Base-by-base conservation (phyloP, 495 filamentous ascomycete genomes). In the Durotheca rogersii region DNA sequence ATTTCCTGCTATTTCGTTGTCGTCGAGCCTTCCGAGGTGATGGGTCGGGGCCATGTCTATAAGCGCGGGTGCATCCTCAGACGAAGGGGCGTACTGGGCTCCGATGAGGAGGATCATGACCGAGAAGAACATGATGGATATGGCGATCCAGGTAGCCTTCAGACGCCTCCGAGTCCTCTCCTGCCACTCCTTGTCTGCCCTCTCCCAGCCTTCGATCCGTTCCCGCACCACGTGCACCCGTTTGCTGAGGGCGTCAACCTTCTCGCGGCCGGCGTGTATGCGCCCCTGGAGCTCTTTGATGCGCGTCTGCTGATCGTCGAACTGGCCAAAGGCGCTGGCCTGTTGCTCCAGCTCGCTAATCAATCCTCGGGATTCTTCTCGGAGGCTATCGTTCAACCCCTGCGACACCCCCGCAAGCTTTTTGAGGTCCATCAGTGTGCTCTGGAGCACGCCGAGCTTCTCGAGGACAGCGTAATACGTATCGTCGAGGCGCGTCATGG, bases 391-490 rank as follows among this genome's bases (percentile, higher is more conserved):
- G 38, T 84, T 80, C 7, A 93, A 71, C 36, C 78, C 67, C 11
- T 76, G 70, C 6, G 82, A 85, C 19, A 80, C 78, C 6, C 71
- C 72, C 0, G 84, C 81, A 3, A 96, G 78, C 39, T 87, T 80
- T 51, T 87, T 82, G 14, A 96, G 78, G 3, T 76, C 80, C 1
- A 70, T 52, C 16, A 95, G 80, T 1, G 84, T 89, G 40, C 76
- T 72, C 41, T 85, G 82, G 23, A 96, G 72, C 0, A 81, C 67
- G 33, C 80, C 77, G 21, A 92, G 74, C 49, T 87, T 92, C 61
- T 92, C 86, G 11, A 93, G 74, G 4, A 96, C 75, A 3, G 85
- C 83, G 59, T 91, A 90, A 70, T 95, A 95, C 0, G 86, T 90
- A 56, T 87, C 85, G 61, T 95, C 89, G n/a, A 96, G 78, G 34